These are phyloP conservation scores for Sporothrix brasiliensis DNA, from an alignment of 2,329 filamentous ascomycete genomes.

Conservation along the genomic window DNA sequence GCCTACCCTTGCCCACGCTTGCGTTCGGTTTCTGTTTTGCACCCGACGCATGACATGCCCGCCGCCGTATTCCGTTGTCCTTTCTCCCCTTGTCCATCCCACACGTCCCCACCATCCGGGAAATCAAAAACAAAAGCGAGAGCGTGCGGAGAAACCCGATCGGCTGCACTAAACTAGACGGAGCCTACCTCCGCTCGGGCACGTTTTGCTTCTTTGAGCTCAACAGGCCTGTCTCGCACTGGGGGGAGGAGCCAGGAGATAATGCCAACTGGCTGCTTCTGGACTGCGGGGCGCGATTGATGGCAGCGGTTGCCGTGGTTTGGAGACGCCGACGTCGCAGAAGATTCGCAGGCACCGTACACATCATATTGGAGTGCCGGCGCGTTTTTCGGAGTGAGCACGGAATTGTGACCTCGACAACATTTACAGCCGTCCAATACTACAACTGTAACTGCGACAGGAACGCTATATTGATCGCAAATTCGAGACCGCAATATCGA, in stretches of 20 bases:
- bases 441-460: neutral
- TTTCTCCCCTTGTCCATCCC: neutral
- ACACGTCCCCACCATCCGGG: neutral
- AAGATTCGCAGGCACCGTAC: no score
- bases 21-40: neutral
- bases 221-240: conserved; percentile 5
- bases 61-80: neutral
- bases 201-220: neutral
- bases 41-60: neutral
- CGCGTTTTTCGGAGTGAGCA: no score
- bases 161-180: conserved; percentile 9
- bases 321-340: no score
- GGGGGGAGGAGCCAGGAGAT: no score
- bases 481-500: neutral
- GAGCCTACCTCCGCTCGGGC: conserved; percentile 5
- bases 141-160: neutral
- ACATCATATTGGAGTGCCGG: no score
- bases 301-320: no score
- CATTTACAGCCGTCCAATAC: no score
- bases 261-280: no score
- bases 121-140: neutral
- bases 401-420: no score
- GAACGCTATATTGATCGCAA: no score
- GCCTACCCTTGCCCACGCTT: no score
- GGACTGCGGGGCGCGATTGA: no score